phyloP scores from a whole-genome alignment of 2,329 filamentous ascomycete genomes.

The Neofusicoccum laricinum region DNA sequence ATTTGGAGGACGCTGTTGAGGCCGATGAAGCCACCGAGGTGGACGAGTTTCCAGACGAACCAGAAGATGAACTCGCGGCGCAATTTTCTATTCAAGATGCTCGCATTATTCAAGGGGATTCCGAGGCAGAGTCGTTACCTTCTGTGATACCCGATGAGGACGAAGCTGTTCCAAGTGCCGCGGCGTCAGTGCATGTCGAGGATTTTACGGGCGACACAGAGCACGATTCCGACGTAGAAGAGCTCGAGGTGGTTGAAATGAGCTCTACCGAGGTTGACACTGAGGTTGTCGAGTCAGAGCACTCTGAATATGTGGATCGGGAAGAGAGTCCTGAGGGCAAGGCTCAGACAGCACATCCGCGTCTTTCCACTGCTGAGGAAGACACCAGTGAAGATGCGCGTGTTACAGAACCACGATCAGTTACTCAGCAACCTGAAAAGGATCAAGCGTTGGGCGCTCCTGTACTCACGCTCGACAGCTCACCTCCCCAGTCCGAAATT shows the following conservation, averaged over 20 bases:
- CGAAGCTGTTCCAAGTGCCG: neutral
- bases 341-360: neutral
- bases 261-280: neutral
- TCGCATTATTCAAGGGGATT: neutral
- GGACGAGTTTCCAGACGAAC: slow-evolving; percentile 16
- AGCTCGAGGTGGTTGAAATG: neutral
- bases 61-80: neutral
- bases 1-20: neutral
- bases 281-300: neutral
- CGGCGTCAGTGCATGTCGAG: neutral
- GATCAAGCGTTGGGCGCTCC: too few species aligned
- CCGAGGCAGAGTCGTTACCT: neutral
- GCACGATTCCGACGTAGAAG: neutral
- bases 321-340: neutral
- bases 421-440: too few species aligned
- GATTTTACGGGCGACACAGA: neutral
- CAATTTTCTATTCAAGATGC: slow-evolving; percentile 1
- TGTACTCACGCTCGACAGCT: too few species aligned
- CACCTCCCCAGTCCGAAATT: too few species aligned
- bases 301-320: neutral
- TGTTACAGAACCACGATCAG: neutral
- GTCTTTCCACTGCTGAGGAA: neutral
- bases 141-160: neutral
- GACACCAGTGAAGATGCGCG: neutral
- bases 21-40: slow-evolving; percentile 27